Evolutionary conservation across 257 asterid genomes (phyloP), one percentile per base, ranked within the genome.

Genomic region (Primulina tabacum): DNA sequence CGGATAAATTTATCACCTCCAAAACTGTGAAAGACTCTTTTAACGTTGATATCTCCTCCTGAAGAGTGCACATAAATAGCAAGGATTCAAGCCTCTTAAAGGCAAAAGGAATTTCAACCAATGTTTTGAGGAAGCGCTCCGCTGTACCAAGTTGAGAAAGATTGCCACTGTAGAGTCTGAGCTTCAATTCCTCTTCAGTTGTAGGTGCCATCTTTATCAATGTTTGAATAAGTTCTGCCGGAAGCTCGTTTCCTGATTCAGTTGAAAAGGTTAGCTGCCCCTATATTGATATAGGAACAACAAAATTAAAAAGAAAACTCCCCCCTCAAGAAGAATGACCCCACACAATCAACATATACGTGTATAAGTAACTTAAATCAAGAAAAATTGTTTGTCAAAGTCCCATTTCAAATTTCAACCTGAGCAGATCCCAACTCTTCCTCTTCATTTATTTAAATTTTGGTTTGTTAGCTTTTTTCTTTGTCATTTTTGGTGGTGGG

Each of bases 151-250:
- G 77, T 64, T 67, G 83, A 50, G 84, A 58, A 53, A 78, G 24
- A 4, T 85, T 81, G 20, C 92, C 96, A n/a, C 26, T 76, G 57
- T 78, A 89, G 65, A 87, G 80, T 75, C 86, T 77, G 72, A 89
- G 83, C 73, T 83, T 89, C 73, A 83, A 47, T 75, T 89, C 93
- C 71, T 89, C 96, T 56, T 89, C 93, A 18, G 82, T 71, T 10
- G 91, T 83, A 30, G 96, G 96, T 17, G 91, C 91, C 96, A 89
- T 87, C 80, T 78, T 89, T 76, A 89, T 29, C 81, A 89, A 76
- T 18, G 84, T 87, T 72, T 75, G 88, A 47, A 89, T 80, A 68
- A 89, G 84, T 75, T 89, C 96, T 12, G 74, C 7, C 10, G 90
- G 90, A 73, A 85, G 90, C 84, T 85, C 90, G 43, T 83, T 85